Evolutionary conservation across 192 early-diverging fungal genomes (phyloP), one percentile per base, ranked within the genome.

Genomic region (Paraglomus brasilianum): DNA sequence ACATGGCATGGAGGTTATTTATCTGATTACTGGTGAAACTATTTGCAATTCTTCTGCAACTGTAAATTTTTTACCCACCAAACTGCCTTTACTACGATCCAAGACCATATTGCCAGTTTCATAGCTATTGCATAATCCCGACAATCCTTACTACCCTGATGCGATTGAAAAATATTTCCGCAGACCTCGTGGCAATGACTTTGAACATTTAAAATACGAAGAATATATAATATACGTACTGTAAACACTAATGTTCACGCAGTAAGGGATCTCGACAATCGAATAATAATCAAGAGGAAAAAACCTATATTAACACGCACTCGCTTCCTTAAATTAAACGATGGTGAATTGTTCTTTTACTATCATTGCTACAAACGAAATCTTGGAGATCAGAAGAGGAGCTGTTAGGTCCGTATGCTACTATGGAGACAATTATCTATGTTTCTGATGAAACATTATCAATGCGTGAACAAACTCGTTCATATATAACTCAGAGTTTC

Each of bases 1-100:
- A n/a, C n/a, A n/a, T n/a, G n/a, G n/a, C 22, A 64, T 64, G 22
- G 61, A 64, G 14, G 10, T 64, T n/a, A 64, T 64, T 14, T 64
- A 48, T 30, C 30, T 64, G 41, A 38, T 49, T 7, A 0, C 49
- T 30, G 13, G 61, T 36, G 14, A 64, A 64, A 36, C 5, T 38
- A 64, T 48, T 36, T 36, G 44, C 5, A 48, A 64, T 21, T 64
- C 24, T 7, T 64, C 30, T 5, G 15, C 17, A 7, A 24, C 30
- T 17, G 61, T 64, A 24, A 5, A 24, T n/a, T 64, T 41, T 15
- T 8, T 64, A 24, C 46, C 24, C 11, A 64, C 61, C 4, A 43
- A 64, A 48, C 45, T 43, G 17, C 30, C 46, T 6, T 21, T 17
- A 48, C 46, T 48, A 2, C n/a, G 30, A 14, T 48, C 19, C 11